Percentiles rank a stretch among this genome's conserved stretches.
phyloP scores from a whole-genome alignment of 2,329 filamentous ascomycete species.

The Colletotrichum sublineola region DNA sequence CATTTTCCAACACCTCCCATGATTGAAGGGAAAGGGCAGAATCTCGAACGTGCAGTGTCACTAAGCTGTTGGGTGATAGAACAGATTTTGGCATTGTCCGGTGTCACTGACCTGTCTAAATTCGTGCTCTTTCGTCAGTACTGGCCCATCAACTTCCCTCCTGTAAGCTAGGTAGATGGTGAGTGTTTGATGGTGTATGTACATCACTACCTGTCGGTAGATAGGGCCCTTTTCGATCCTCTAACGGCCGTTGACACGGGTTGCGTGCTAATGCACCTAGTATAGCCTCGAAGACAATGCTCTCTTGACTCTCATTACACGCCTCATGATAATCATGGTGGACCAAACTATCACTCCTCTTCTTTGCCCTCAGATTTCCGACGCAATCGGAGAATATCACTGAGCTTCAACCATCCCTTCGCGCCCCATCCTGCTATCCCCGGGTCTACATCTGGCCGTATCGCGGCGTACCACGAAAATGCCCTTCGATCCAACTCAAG shows the following conservation, averaged over 20 bases:
- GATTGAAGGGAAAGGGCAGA: background rate
- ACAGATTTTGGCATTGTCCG: background rate
- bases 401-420: conserved; percentile 77
- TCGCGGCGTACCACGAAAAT: conserved; percentile 85
- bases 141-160: background rate
- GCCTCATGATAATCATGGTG: background rate
- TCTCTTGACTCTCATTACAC: background rate
- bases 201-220: background rate
- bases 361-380: conserved; percentile 47
- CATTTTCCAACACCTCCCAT: background rate
- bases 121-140: background rate
- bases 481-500: conserved; percentile 81
- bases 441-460: conserved; percentile 80
- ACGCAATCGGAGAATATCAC: conserved; percentile 74
- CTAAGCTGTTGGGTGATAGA: background rate
- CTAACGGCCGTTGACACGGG: background rate
- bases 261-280: background rate
- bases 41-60: background rate
- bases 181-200: background rate
- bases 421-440: conserved; percentile 87
- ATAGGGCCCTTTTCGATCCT: background rate
- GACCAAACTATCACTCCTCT: background rate
- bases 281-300: background rate
- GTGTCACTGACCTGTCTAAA: background rate
- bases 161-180: background rate